Evolutionary conservation across 305 asterid species (phyloP).

Genomic region (Rubia tinctorum): DNA sequence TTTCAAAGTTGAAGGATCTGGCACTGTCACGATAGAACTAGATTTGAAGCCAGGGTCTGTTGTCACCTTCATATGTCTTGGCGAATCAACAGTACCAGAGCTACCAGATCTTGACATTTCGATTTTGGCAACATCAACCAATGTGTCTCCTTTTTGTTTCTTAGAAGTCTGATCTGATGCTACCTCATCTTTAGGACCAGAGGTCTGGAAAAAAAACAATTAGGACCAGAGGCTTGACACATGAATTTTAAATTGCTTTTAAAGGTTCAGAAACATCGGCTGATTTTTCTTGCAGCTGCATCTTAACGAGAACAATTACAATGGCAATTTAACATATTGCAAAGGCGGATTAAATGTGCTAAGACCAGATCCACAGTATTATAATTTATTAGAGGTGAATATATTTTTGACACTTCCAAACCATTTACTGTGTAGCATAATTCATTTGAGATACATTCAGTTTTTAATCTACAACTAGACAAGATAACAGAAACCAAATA

Average conservation of each 20-base stretch:
- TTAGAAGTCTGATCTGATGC: slow-evolving; percentile 43
- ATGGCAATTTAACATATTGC: background rate
- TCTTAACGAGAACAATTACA: background rate
- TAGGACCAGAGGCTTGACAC: slow-evolving; percentile 5
- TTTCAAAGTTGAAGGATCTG: slow-evolving; percentile 40
- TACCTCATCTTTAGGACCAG: slow-evolving; percentile 50
- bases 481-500: background rate
- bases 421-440: background rate
- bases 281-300: background rate
- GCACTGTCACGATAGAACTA: slow-evolving; percentile 29
- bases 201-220: slow-evolving; percentile 45
- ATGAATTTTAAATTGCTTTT: background rate
- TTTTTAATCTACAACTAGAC: background rate
- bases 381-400: background rate
- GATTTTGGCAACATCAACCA: slow-evolving; percentile 38
- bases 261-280: background rate
- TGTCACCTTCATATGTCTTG: slow-evolving; percentile 33
- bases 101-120: slow-evolving; percentile 37
- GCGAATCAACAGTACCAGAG: slow-evolving; percentile 31
- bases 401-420: background rate
- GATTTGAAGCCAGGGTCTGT: slow-evolving; percentile 37
- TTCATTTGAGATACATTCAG: background rate
- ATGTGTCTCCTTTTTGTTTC: slow-evolving; percentile 42
- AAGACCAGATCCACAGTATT: background rate
- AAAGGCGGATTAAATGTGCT: slow-evolving; percentile 1